Percentiles rank a stretch among this genome's conserved stretches.
Conservation (phyloP, 2,329 filamentous ascomycete species). For the Cladophialophora carrionii region DNA sequence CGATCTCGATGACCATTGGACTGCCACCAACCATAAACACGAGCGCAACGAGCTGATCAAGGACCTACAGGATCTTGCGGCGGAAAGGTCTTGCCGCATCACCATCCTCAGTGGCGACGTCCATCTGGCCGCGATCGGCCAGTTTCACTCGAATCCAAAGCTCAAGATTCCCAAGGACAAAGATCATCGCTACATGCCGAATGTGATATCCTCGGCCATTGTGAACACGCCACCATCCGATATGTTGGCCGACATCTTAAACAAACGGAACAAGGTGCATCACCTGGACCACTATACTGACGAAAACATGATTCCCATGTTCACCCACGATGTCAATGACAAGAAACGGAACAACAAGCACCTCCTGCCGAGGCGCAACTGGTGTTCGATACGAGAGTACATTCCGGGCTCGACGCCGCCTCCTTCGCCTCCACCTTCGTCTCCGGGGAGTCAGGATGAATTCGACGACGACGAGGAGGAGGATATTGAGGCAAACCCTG, state of each 20-base stretch:
- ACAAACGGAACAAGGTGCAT: slow-evolving; percentile 82
- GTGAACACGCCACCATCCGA: slow-evolving; percentile 89
- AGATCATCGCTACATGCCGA: slow-evolving; percentile 96
- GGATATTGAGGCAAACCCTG: slow-evolving; percentile 38
- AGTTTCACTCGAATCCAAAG: slow-evolving; percentile 92
- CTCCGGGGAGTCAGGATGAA: slow-evolving; percentile 52
- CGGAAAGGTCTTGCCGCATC: slow-evolving; percentile 86
- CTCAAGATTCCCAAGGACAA: slow-evolving; percentile 80
- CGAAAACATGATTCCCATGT: slow-evolving; percentile 94
- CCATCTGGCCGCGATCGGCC: slow-evolving; percentile 86
- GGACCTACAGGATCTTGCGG: slow-evolving; percentile 89
- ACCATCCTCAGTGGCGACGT: slow-evolving; percentile 94
- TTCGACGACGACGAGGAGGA: slow-evolving; percentile 33
- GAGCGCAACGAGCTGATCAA: slow-evolving; percentile 86
- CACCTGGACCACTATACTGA: slow-evolving; percentile 74
- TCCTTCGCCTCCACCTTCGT: slow-evolving; percentile 68
- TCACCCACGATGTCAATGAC: slow-evolving; percentile 84
- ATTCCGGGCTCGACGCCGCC: slow-evolving; percentile 75
- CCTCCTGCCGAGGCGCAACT: slow-evolving; percentile 86
- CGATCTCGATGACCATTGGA: slow-evolving; percentile 96
- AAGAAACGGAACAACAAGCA: slow-evolving; percentile 89
- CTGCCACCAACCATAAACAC: slow-evolving; percentile 87
- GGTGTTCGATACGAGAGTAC: slow-evolving; percentile 90
- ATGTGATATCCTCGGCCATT: slow-evolving; percentile 91
- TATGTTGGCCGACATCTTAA: slow-evolving; percentile 85